Evolutionary conservation across 345 rosid genomes (phyloP).

Genomic region (Pugionium dolabratum): DNA sequence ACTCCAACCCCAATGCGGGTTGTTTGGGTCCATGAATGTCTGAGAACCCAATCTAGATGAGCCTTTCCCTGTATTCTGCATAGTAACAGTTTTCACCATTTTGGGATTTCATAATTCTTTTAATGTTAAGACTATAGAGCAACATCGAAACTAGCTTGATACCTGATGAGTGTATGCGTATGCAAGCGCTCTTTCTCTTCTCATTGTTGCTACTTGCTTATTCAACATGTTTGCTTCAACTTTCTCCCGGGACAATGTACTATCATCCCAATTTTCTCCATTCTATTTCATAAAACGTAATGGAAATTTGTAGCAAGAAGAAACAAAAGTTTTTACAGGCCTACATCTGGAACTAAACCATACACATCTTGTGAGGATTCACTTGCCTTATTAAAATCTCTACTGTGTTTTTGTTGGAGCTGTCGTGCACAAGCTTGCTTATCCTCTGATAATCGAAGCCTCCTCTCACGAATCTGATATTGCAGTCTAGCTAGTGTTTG

Average conservation of each 20-base stretch:
- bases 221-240: constrained; percentile 57
- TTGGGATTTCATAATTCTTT: not conserved
- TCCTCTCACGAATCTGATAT: constrained; percentile 71
- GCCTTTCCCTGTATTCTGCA: constrained; percentile 64
- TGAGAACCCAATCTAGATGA: constrained; percentile 49
- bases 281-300: constrained; percentile 24
- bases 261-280: constrained; percentile 70
- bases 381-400: constrained; percentile 54
- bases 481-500: constrained; percentile 83
- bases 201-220: constrained; percentile 77
- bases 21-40: constrained; percentile 69
- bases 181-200: constrained; percentile 90
- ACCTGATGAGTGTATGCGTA: constrained; percentile 93
- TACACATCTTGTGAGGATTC: not conserved
- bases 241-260: constrained; percentile 68
- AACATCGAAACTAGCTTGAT: constrained; percentile 5
- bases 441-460: constrained; percentile 76
- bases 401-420: constrained; percentile 62
- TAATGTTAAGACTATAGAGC: not conserved
- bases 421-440: constrained; percentile 65
- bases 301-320: constrained; percentile 36
- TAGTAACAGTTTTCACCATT: constrained; percentile 15
- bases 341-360: not conserved
- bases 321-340: constrained; percentile 14
- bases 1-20: constrained; percentile 96